Conservation (phyloP, 169 alveolate species). For the Plasmodium coatneyi region DNA sequence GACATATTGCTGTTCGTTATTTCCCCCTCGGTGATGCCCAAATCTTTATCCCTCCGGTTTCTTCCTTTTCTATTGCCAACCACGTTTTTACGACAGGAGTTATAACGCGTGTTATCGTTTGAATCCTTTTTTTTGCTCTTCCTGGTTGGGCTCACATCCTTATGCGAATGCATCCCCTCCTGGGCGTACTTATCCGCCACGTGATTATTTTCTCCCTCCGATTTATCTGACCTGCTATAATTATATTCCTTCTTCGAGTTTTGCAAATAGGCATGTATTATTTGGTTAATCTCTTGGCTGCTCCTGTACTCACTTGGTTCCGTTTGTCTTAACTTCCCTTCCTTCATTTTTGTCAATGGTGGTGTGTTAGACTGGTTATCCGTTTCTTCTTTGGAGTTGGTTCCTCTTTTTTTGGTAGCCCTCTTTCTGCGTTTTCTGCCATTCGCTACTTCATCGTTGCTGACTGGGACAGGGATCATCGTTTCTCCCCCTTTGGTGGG, state of each 20-base stretch:
- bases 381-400: not conserved
- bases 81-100: not conserved
- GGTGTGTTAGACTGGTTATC: not conserved
- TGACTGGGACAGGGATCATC: not conserved
- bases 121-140: not conserved
- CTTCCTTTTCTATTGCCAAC: not conserved
- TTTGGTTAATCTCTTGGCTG: slow-evolving; percentile 6
- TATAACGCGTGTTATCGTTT: not conserved
- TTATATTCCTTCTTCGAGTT: slow-evolving; percentile 32
- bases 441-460: not conserved
- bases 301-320: slow-evolving; percentile 4
- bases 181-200: not conserved
- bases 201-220: not conserved
- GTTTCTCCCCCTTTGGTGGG: not conserved
- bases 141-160: not conserved
- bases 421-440: not conserved
- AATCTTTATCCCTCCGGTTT: not conserved
- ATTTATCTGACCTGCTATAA: not conserved
- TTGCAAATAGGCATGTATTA: slow-evolving; percentile 23
- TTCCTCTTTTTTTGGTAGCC: not conserved
- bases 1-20: not conserved
- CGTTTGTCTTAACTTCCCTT: not conserved
- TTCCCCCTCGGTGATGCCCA: not conserved
- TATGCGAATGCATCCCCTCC: not conserved
- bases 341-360: not conserved